Base-by-base conservation (phyloP, 164 flowering plant genomes). In the Vitis cinerea region DNA sequence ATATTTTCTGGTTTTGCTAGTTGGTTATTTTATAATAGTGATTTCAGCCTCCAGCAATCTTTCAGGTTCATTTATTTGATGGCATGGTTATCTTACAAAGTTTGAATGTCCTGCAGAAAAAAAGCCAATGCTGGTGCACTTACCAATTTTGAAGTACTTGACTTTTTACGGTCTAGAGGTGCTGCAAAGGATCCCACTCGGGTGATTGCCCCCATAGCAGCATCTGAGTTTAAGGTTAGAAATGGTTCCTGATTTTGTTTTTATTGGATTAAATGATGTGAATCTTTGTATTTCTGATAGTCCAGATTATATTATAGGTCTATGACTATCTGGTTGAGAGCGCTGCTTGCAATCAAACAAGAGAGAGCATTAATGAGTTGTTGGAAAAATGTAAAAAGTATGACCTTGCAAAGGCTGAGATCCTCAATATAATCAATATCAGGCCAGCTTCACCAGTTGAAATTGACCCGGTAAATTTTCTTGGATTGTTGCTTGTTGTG, bases 131-230 rank as follows among this genome's bases (percentile, higher is more conserved):
- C 83, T 52, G 98, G 97, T 12, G 64, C 72, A 5, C 92, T 94
- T 27, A 87, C 97, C 59, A 92, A 94, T 81, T 94, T 85, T 68
- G 98, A 94, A 79, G 97, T 94, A 7, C 89, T 92, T 7, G 83
- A 88, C 19, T 86, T 89, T 67, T 72, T 94, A 62, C 82, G 82
- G 71, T 81, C 88, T 44, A 88, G 86, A 79, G 95, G 97, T 10
- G 97, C 91, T 31, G 79, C 89, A 17, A 80, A 66, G 66, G 96
- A 89, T 74, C 85, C 88, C 29, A 72, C 86, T 2, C 72, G 88
- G 50, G 83, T 83, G 61, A 76, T 87, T 31, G 81, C 77, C 27
- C 63, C 75, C 8, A 67, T 88, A 3, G 59, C 85, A 17, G 83
- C 79, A 30, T 87, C 94, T 3, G 98, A 94, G 69, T 81, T 77